phyloP scores from a whole-genome alignment of 2,329 filamentous ascomycete species.

The Venturiaceae sp. region DNA sequence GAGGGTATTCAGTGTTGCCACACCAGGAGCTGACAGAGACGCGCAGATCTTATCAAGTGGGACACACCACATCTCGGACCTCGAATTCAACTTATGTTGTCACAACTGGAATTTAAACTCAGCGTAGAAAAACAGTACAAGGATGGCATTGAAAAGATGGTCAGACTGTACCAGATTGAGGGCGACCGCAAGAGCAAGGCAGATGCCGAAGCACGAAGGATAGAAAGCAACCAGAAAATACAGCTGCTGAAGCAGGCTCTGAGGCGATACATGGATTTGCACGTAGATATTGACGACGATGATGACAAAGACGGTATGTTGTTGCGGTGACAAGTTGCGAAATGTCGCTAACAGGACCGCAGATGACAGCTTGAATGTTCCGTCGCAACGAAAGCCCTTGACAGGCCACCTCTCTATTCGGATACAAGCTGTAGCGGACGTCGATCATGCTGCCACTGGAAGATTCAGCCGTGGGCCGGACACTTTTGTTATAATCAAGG shows the following conservation, averaged over 20 bases:
- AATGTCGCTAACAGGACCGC: conserved; percentile 15
- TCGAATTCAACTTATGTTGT: conserved; percentile 97
- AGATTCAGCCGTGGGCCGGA: conserved; percentile 85
- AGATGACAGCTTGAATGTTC: conserved; percentile 96
- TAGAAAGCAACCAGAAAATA: conserved; percentile 98
- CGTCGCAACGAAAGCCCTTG: conserved; percentile 91
- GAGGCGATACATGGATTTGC: conserved; percentile 93
- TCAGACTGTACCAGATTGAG: conserved; percentile 93
- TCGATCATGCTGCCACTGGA: conserved; percentile 77
- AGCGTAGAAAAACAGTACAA: conserved; percentile 99
- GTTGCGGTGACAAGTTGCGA: neutral
- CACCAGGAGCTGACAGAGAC: conserved; percentile 5
- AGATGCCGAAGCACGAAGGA: conserved; percentile 78
- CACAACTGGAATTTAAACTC: conserved; percentile 96
- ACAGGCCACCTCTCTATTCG: conserved; percentile 82
- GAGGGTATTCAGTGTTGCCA: neutral
- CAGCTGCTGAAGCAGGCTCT: conserved; percentile 89
- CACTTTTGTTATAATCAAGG: conserved; percentile 92
- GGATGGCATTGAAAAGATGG: conserved; percentile 98
- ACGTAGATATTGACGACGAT: conserved; percentile 77
- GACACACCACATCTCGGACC: conserved; percentile 92
- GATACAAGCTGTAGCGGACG: conserved; percentile 82
- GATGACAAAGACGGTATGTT: conserved; percentile 67
- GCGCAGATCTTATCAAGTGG: conserved; percentile 89
- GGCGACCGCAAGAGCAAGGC: conserved; percentile 91